These are phyloP conservation scores for Brassica incana DNA, from an alignment of 345 rosid genomes.

Conservation along the genomic window DNA sequence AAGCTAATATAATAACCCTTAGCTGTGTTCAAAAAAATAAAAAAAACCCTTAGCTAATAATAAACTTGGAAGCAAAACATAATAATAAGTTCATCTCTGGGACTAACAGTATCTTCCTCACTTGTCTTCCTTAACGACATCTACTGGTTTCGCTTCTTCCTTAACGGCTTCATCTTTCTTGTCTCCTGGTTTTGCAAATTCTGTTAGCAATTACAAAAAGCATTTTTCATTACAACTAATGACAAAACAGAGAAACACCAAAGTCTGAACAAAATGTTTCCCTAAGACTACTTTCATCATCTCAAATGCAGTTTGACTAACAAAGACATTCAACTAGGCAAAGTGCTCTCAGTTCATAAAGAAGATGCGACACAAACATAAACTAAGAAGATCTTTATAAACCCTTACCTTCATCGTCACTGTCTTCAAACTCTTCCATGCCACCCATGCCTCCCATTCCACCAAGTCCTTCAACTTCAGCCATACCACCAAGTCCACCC, in stretches of 20 bases:
- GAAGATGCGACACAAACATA: conserved; percentile 3
- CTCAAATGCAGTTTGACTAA: background rate
- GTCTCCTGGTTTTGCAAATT: conserved; percentile 22
- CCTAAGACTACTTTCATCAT: conserved; percentile 6
- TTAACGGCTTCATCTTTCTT: conserved; percentile 20
- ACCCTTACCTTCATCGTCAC: conserved; percentile 82
- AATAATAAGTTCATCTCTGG: background rate
- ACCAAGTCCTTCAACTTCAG: conserved; percentile 25
- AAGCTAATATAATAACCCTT: background rate
- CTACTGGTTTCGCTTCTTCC: conserved; percentile 29
- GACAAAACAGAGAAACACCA: conserved; percentile 1
- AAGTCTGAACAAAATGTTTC: background rate
- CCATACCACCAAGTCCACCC: conserved; percentile 33
- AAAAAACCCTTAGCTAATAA: background rate
- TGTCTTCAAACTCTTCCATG: conserved; percentile 65
- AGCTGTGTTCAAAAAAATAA: no score
- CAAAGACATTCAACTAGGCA: background rate
- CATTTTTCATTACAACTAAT: background rate
- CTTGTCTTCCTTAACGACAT: conserved; percentile 31
- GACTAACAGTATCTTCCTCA: conserved; percentile 21
- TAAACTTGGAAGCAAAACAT: background rate
- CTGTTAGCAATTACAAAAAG: conserved; percentile 10
- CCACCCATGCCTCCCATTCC: conserved; percentile 35
- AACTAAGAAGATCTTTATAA: background rate
- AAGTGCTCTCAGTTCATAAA: background rate